A percentile compares a stretch with the other conserved stretches of the same genome.
Evolutionary conservation across 2,329 filamentous ascomycete species (phyloP).

Genomic region (Pseudocercospora macadamiae): DNA sequence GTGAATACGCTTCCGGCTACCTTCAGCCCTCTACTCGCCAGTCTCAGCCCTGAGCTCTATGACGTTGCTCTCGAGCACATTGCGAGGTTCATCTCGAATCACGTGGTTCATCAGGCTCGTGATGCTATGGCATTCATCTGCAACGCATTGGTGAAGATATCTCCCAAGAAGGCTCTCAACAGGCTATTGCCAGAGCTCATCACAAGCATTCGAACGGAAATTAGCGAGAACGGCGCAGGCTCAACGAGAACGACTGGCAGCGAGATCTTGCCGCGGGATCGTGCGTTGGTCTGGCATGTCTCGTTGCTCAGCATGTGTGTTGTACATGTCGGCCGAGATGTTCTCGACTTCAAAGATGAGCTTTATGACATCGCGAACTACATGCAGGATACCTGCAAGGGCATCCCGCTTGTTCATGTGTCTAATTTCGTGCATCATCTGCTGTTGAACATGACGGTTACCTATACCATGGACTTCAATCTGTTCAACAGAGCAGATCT

Average conservation of each 20-base stretch:
- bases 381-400: constrained; percentile 95
- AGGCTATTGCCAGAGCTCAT: constrained; percentile 89
- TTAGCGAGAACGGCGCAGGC: constrained; percentile 93
- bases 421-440: constrained; percentile 98
- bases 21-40: constrained; percentile 85
- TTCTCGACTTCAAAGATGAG: constrained; percentile 85
- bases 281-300: constrained; percentile 93
- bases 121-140: constrained; percentile 99
- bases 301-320: constrained; percentile 98
- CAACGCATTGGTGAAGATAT: constrained; percentile 93
- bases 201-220: constrained; percentile 90
- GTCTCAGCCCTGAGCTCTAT: constrained; percentile 89
- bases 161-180: constrained; percentile 89
- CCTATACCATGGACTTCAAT: constrained; percentile 86
- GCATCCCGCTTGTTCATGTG: constrained; percentile 90
- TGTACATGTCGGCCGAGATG: constrained; percentile 89
- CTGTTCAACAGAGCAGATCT: constrained; percentile 81
- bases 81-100: constrained; percentile 84
- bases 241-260: constrained; percentile 92
- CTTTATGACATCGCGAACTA: constrained; percentile 89
- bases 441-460: constrained; percentile 89
- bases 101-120: constrained; percentile 94
- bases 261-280: constrained; percentile 88
- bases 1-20: constrained; percentile 94
- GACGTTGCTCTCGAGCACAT: constrained; percentile 91